Evolutionary conservation across 169 alveolate species (phyloP).

Genomic region (Eimeria tenella): DNA sequence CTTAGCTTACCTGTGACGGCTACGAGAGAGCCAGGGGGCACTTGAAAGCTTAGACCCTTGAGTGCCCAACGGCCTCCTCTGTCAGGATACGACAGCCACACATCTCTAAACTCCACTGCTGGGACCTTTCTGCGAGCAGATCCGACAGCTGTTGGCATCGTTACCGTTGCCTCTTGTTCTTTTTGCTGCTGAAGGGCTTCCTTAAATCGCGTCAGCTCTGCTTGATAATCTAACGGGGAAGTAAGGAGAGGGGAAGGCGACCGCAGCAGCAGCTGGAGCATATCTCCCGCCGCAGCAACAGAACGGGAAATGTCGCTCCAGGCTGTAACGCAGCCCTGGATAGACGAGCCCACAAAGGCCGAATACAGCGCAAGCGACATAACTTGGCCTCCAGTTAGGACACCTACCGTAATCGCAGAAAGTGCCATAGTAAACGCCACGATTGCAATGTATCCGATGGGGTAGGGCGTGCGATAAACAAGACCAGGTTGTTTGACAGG

Average conservation of each 20-base stretch:
- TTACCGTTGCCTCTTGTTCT: background rate
- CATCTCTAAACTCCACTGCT: conserved; percentile 14
- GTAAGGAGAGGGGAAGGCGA: background rate
- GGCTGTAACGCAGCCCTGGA: conserved; percentile 74
- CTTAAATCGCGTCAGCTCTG: background rate
- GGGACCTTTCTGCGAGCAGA: background rate
- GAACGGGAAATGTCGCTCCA: conserved; percentile 61
- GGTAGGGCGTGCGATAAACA: background rate
- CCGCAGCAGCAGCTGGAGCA: conserved; percentile 53
- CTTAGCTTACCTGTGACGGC: conserved; percentile 19
- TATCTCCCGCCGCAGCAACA: conserved; percentile 23
- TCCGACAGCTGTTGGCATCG: background rate
- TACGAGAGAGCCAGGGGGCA: conserved; percentile 54
- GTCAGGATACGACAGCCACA: conserved; percentile 59
- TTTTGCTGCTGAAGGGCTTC: conserved; percentile 24
- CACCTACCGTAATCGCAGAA: conserved; percentile 46
- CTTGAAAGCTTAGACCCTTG: conserved; percentile 32
- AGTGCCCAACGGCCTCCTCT: conserved; percentile 34
- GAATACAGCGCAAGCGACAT: conserved; percentile 67
- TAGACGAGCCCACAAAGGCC: conserved; percentile 59
- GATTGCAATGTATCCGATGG: background rate
- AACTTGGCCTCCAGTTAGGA: conserved; percentile 37
- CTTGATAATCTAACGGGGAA: background rate
- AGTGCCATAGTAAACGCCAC: background rate
- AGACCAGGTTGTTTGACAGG: background rate